Percentiles rank a stretch among this genome's conserved stretches.
phyloP scores from a whole-genome alignment of 371 early-diverging fungal species.

The Rhizopus delemar region DNA sequence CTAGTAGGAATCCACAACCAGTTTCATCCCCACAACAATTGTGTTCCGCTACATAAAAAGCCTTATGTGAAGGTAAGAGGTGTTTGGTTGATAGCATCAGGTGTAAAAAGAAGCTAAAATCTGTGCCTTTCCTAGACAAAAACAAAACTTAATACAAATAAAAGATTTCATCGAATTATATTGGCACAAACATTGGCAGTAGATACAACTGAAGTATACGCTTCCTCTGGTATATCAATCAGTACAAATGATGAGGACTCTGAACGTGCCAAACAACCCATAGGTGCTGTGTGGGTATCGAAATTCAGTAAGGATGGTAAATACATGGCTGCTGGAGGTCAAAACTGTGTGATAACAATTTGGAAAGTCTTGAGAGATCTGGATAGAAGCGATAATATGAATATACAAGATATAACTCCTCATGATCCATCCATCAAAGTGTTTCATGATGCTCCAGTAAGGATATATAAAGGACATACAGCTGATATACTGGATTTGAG shows the following conservation, averaged over 20 bases:
- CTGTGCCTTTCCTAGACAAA: slow-evolving; percentile 26
- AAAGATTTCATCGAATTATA: slow-evolving; percentile 30
- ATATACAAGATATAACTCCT: slow-evolving; percentile 22
- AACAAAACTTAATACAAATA: slow-evolving; percentile 34
- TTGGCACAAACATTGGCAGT: slow-evolving; percentile 40
- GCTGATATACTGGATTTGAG: slow-evolving; percentile 76
- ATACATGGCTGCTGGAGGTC: slow-evolving; percentile 80
- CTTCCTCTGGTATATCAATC: neutral
- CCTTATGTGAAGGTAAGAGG: slow-evolving; percentile 40
- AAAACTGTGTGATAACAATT: slow-evolving; percentile 69
- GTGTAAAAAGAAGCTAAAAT: neutral
- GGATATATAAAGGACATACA: slow-evolving; percentile 70
- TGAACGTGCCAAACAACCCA: slow-evolving; percentile 9
- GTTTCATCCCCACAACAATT: slow-evolving; percentile 7
- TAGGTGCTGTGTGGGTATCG: slow-evolving; percentile 54
- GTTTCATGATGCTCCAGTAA: slow-evolving; percentile 66
- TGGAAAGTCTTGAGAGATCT: slow-evolving; percentile 62
- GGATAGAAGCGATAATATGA: slow-evolving; percentile 28
- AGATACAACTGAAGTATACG: slow-evolving; percentile 14
- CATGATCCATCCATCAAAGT: slow-evolving; percentile 44
- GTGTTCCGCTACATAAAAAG: slow-evolving; percentile 29
- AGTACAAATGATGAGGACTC: neutral
- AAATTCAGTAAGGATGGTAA: slow-evolving; percentile 78
- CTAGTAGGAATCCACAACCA: slow-evolving; percentile 18
- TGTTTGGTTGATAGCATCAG: neutral